Conservation (phyloP, 345 rosid species). For the Citrus sp. region DNA sequence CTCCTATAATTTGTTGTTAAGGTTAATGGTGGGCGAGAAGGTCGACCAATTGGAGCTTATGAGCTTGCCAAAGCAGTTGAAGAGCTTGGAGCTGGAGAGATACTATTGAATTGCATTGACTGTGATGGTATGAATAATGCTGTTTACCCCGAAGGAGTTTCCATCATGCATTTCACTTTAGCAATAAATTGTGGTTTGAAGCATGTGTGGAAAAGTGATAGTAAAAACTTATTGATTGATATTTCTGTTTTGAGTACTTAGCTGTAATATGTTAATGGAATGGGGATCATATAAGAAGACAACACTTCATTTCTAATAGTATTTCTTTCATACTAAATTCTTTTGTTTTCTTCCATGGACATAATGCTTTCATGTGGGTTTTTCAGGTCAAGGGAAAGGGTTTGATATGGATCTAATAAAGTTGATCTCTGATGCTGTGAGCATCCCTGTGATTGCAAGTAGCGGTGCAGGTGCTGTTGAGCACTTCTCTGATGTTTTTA, state of each 20-base stretch:
- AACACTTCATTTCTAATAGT: background rate
- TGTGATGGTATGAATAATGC: constrained; percentile 66
- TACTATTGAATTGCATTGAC: constrained; percentile 89
- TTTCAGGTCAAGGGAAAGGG: constrained; percentile 97
- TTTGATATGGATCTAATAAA: constrained; percentile 73
- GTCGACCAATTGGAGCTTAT: constrained; percentile 92
- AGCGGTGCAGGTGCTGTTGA: constrained; percentile 87
- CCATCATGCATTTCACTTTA: background rate
- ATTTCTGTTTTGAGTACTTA: background rate
- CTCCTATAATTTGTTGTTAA: constrained; percentile 20
- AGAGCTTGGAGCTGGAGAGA: constrained; percentile 96
- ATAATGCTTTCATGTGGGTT: background rate
- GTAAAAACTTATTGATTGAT: background rate
- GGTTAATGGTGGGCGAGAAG: constrained; percentile 98
- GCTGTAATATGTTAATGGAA: background rate
- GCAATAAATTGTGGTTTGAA: background rate
- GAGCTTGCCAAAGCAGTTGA: constrained; percentile 98
- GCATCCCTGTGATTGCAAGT: constrained; percentile 95
- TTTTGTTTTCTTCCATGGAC: background rate
- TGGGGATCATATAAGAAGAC: background rate
- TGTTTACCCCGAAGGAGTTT: background rate
- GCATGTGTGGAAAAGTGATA: background rate
- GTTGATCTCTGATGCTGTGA: constrained; percentile 84
- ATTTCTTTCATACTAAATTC: background rate
- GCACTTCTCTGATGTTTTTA: constrained; percentile 85